Evolutionary conservation across 805 yeast genomes (phyloP), one percentile per base, ranked within the genome.

Genomic region (Starmerella khaoyaiensis): DNA sequence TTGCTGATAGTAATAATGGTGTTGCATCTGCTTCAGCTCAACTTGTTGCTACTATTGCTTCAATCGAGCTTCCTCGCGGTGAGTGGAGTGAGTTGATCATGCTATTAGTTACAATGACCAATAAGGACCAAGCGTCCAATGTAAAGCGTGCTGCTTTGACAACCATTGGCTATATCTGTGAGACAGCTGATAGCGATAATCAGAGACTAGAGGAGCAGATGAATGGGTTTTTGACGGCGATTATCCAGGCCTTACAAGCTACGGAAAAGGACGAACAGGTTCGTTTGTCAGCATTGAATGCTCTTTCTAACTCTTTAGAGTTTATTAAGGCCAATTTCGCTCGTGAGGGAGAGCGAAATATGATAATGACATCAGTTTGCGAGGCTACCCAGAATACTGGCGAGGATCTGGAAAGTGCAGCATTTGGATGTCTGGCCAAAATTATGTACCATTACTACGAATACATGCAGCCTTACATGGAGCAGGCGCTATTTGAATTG

Each of bases 301-400:
- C 98, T 2, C 70, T 90, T 44, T 93, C 35, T 30, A 80, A 79
- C 61, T 84, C 97, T 21, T 69, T 90, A 50, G 93, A 78, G 48
- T 90, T 87, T 59, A 83, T 90, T 60, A 74, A 79, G 44, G 70
- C 68, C 53, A 90, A 90, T 61, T 90, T 90, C 66, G 84, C 76
- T 50, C 71, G 79, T 42, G 97, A 87, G 55, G 93, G 90, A 43
- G 98, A 90, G 66, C 74, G 98, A 55, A 86, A 90, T 58, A 84
- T 79, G 61, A 80, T 90, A 58, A 90, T 90, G 98, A 95, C 84
- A 65, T 96, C 90, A 29, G 96, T 90, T 12, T 90, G 98, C 63
- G 97, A 90, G 62, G 94, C 96, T 14, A 86, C 98, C n/a, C 95
- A 87, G 59, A 80, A 93, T 17, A 69, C 71, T 24, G 79, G 78